These are phyloP conservation scores for Euclidium syriacum DNA, from an alignment of 345 rosid species.

Conservation along the genomic window DNA sequence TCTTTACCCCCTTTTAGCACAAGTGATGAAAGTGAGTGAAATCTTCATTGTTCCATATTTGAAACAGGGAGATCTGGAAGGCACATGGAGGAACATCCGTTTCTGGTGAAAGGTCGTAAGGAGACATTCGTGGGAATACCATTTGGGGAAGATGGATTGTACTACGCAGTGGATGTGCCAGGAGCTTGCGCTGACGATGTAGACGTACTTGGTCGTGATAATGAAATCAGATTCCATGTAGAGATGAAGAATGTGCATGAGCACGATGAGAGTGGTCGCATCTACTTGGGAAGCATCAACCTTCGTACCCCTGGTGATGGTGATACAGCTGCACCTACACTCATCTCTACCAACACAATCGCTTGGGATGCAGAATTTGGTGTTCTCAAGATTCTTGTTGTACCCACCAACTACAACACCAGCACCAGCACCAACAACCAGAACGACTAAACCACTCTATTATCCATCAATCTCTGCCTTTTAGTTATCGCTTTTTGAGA, in stretches of 20 bases:
- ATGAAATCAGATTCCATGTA: background rate
- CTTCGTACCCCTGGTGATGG: background rate
- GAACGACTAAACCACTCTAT: background rate
- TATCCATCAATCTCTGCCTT: too few species aligned
- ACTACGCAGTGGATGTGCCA: background rate
- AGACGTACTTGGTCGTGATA: background rate
- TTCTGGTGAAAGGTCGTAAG: constrained; percentile 14
- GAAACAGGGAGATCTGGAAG: background rate
- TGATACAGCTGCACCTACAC: background rate
- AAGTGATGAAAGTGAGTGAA: too few species aligned
- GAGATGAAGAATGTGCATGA: constrained; percentile 7
- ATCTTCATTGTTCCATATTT: background rate
- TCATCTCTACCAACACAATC: background rate
- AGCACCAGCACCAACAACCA: background rate
- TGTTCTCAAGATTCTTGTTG: background rate
- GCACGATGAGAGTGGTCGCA: constrained; percentile 13
- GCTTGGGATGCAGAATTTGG: background rate
- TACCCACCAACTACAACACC: background rate
- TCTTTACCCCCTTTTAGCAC: too few species aligned
- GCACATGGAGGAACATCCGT: background rate
- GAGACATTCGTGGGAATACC: background rate
- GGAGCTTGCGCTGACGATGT: constrained; percentile 2
- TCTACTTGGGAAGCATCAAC: background rate
- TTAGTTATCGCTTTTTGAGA: too few species aligned
- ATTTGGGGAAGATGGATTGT: background rate